Base-by-base conservation (phyloP, 352 stramenopile species). In the Globisporangium rhizosaccharum region DNA sequence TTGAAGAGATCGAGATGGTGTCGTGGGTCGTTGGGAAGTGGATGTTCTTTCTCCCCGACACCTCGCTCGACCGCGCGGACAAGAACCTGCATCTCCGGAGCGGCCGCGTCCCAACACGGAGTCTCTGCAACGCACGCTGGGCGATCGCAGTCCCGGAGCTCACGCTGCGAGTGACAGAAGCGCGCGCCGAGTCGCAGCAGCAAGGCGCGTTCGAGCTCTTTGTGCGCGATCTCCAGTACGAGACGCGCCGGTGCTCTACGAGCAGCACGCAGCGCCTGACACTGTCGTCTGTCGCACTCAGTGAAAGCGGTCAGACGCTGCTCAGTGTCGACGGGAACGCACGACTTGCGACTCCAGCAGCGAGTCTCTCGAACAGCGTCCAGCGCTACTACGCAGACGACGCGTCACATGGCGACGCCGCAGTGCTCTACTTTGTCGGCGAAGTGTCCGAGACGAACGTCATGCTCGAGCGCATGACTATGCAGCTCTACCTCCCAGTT, bases 1-100 rank as follows among this genome's bases (percentile, higher is more conserved):
- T 88, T 14, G 36, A 71, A 26, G 80, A 93, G 55, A 60, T 93
- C 45, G 84, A 93, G 63, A 65, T 70, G 46, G 23, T 93, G 17
- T 65, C 69, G 11, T 93, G 84, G 84, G 47, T 82, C 11, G 46
- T 87, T 51, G 84, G 84, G 9, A 93, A 93, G 50, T 93, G 84
- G 84, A 75, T 70, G 2, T 93, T 87, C 44, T 90, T 92, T 57
- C 48, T 90, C 25, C 82, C 79, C 4, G 66, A 86, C 17, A 71
- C 64, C 3, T 10, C 63, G 23, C 47, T 15, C 8, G 63, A 67
- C 15, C 54, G 53, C 20, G 50, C 56, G 14, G 53, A 72, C 59
- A 66, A 61, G 33, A 57, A 79, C 62, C 53, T 77, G 14, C 56
- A 79, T 50, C 41, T 70, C 51, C 54, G 62, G 33, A 59, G 60